phyloP scores from a whole-genome alignment of 805 yeast species.

The Yamadazyma scolyti region DNA sequence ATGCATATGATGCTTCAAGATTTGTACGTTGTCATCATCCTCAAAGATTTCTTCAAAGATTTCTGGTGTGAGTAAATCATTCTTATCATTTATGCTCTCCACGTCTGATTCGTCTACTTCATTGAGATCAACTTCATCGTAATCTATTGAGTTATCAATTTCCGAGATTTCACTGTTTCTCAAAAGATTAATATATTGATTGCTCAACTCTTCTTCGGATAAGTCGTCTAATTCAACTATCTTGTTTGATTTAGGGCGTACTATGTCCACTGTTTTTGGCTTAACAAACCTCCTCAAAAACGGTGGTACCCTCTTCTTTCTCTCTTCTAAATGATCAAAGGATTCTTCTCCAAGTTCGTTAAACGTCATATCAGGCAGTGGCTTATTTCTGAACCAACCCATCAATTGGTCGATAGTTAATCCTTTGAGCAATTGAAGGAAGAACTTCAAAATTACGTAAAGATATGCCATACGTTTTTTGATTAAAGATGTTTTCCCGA shows the following conservation, averaged over 20 bases:
- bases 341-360: slow-evolving; percentile 12
- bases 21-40: slow-evolving; percentile 10
- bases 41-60: slow-evolving; percentile 22
- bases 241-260: neutral
- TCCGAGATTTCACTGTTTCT: slow-evolving; percentile 30
- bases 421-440: slow-evolving; percentile 20
- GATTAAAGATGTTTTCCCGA: slow-evolving; percentile 13
- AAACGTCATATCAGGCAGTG: slow-evolving; percentile 4
- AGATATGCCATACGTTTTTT: slow-evolving; percentile 17
- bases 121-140: slow-evolving; percentile 14
- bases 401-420: slow-evolving; percentile 13
- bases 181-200: slow-evolving; percentile 22
- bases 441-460: slow-evolving; percentile 15
- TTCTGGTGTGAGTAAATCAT: slow-evolving; percentile 17
- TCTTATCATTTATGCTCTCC: slow-evolving; percentile 11
- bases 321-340: slow-evolving; percentile 14
- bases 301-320: slow-evolving; percentile 20
- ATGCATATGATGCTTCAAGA: slow-evolving; percentile 26
- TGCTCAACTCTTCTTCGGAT: slow-evolving; percentile 15
- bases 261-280: slow-evolving; percentile 14
- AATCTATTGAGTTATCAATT: slow-evolving; percentile 33
- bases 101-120: slow-evolving; percentile 10
- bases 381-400: neutral
- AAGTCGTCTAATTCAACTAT: slow-evolving; percentile 12
- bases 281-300: slow-evolving; percentile 24